Conservation (phyloP, 2,329 filamentous ascomycete genomes). For the Beauveria pseudobassiana region DNA sequence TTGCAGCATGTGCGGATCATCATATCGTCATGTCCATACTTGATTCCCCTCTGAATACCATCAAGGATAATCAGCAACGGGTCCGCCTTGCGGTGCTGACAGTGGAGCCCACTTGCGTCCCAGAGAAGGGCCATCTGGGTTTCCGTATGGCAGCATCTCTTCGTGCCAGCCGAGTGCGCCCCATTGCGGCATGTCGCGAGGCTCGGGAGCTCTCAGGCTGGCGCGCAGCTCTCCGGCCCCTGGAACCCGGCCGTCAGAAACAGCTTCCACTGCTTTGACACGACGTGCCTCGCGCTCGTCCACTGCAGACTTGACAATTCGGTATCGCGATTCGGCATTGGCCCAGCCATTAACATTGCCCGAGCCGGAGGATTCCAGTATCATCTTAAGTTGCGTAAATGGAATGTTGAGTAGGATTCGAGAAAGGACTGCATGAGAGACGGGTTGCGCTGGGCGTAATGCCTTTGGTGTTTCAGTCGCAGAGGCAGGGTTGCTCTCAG, state of each 20-base stretch:
- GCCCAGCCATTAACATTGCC: slow-evolving; percentile 45
- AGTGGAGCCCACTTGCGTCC: slow-evolving; percentile 38
- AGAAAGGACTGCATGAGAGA: slow-evolving; percentile 48
- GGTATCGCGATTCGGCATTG: slow-evolving; percentile 38
- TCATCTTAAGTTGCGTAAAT: slow-evolving; percentile 55
- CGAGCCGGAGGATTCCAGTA: slow-evolving; percentile 53
- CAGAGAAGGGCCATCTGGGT: slow-evolving; percentile 34
- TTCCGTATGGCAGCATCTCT: slow-evolving; percentile 29
- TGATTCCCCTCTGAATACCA: neutral
- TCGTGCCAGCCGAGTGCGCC: slow-evolving; percentile 44
- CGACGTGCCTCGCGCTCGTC: slow-evolving; percentile 52
- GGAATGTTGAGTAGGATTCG: slow-evolving; percentile 63
- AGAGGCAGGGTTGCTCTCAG: slow-evolving; percentile 19
- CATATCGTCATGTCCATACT: slow-evolving; percentile 6
- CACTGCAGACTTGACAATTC: slow-evolving; percentile 42
- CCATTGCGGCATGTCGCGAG: slow-evolving; percentile 35
- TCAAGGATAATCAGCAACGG: slow-evolving; percentile 26
- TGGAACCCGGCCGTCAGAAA: slow-evolving; percentile 29
- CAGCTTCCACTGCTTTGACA: slow-evolving; percentile 34
- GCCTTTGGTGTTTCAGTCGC: slow-evolving; percentile 22
- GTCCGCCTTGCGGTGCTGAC: slow-evolving; percentile 17
- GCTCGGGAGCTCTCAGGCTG: slow-evolving; percentile 31
- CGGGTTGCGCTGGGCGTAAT: slow-evolving; percentile 20
- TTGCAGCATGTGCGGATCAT: neutral
- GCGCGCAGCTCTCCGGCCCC: slow-evolving; percentile 27